Percentiles rank a stretch among this genome's conserved stretches.
Evolutionary conservation across 169 alveolate genomes (phyloP).

Genomic region (Cryptosporidium ubiquitum): DNA sequence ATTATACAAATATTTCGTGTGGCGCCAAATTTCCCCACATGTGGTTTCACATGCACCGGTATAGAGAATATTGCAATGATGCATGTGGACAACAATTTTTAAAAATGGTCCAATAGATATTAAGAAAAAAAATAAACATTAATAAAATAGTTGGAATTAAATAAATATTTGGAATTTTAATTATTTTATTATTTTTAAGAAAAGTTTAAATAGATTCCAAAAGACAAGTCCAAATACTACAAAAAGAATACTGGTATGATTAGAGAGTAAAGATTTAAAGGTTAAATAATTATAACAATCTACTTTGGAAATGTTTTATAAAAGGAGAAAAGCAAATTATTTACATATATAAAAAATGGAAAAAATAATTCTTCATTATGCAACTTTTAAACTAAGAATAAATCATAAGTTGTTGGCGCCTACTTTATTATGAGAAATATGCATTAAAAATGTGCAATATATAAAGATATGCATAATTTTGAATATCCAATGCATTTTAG

Average conservation of each 20-base stretch:
- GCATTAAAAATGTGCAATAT: not conserved
- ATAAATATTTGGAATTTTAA: too few species aligned
- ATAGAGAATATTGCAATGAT: conserved; percentile 63
- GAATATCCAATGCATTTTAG: conserved; percentile 5
- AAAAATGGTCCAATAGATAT: not conserved
- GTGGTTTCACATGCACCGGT: conserved; percentile 64
- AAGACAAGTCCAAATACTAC: too few species aligned
- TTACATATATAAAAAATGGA: not conserved
- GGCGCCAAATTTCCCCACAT: conserved; percentile 70
- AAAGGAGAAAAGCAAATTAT: too few species aligned
- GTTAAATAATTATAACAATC: too few species aligned
- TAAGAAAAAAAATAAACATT: not conserved
- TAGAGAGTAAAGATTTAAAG: too few species aligned
- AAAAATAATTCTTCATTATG: too few species aligned
- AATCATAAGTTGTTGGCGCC: not conserved
- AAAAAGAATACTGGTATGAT: not conserved
- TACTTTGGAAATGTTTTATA: too few species aligned
- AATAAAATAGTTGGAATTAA: not conserved
- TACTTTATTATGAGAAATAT: too few species aligned
- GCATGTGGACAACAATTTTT: conserved; percentile 38
- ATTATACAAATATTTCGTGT: not conserved
- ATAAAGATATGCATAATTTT: conserved; percentile 27
- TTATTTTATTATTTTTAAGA: too few species aligned
- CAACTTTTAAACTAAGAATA: not conserved
- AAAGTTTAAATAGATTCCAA: too few species aligned